Conservation (phyloP, 495 filamentous ascomycete species). For the Symbiotaphrina buchneri region DNA sequence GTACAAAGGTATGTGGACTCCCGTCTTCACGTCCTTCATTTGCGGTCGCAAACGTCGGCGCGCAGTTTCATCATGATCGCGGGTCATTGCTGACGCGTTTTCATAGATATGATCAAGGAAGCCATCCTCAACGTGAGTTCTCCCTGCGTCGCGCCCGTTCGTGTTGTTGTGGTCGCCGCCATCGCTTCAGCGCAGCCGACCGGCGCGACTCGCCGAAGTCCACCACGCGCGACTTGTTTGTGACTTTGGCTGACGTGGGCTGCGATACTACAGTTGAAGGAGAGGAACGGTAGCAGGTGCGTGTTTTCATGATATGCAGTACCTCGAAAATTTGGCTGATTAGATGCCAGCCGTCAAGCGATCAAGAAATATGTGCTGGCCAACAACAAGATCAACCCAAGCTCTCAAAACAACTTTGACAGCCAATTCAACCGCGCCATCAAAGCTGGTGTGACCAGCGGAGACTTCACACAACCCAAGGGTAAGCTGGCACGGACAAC, state of each 20-base stretch:
- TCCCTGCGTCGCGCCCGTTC: constrained; percentile 18
- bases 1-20: constrained; percentile 25
- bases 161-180: constrained; percentile 9
- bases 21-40: too few relatives aligned
- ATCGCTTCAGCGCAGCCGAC: constrained; percentile 6
- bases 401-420: constrained; percentile 56
- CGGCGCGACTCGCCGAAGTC: too few relatives aligned
- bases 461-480: constrained; percentile 83
- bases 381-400: constrained; percentile 70
- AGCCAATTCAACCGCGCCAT: constrained; percentile 85
- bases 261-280: constrained; percentile 30
- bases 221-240: constrained; percentile 2
- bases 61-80: too few relatives aligned
- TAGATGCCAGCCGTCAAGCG: constrained; percentile 50
- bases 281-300: constrained; percentile 41
- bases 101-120: constrained; percentile 43
- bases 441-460: constrained; percentile 71
- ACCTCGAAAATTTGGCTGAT: constrained; percentile 3
- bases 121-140: constrained; percentile 39
- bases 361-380: constrained; percentile 96
- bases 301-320: constrained; percentile 8
- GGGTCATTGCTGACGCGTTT: constrained; percentile 16
- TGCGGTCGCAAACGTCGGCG: constrained; percentile 6
- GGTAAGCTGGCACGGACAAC: constrained; percentile 31
- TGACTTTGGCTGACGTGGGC: constrained; percentile 19